These are phyloP conservation scores for Mycena filopes DNA, from an alignment of 768 basidiomycete species.

Conservation along the genomic window DNA sequence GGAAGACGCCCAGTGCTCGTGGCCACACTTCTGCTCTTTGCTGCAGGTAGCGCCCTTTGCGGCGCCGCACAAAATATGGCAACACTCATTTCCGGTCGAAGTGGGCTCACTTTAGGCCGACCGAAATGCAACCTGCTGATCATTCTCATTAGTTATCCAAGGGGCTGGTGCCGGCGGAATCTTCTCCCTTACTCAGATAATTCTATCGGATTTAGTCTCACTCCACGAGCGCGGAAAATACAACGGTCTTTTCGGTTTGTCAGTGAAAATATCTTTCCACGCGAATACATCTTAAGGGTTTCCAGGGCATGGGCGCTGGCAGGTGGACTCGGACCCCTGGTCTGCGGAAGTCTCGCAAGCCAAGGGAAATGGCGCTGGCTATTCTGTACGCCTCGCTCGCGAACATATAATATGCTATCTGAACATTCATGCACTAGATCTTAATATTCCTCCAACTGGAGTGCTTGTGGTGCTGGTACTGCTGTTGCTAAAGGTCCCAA, in stretches of 20 bases:
- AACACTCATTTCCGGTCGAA: slow-evolving; percentile 54
- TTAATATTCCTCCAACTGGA: slow-evolving; percentile 2
- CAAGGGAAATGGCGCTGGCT: slow-evolving; percentile 52
- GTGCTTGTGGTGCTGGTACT: not conserved
- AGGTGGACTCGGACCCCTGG: slow-evolving; percentile 43
- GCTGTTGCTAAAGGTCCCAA: slow-evolving; percentile 41
- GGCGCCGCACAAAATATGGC: slow-evolving; percentile 54
- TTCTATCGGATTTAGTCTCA: slow-evolving; percentile 58
- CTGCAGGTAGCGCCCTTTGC: slow-evolving; percentile 54
- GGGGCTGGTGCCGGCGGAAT: slow-evolving; percentile 55
- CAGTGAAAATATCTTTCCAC: not conserved
- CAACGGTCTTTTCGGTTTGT: slow-evolving; percentile 50
- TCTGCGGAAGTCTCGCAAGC: slow-evolving; percentile 48
- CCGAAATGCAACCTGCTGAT: not conserved
- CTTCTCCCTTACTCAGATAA: slow-evolving; percentile 49
- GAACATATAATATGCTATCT: not conserved
- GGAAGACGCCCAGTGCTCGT: slow-evolving; percentile 50
- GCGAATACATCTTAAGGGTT: not conserved
- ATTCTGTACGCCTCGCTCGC: slow-evolving; percentile 42
- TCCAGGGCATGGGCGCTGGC: slow-evolving; percentile 49
- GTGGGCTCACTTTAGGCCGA: slow-evolving; percentile 25
- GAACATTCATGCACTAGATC: not conserved
- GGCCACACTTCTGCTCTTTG: slow-evolving; percentile 45
- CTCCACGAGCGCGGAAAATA: slow-evolving; percentile 55
- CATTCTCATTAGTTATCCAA: slow-evolving; percentile 43